These are phyloP conservation scores for Protea cynaroides DNA, from an alignment of 164 flowering plant species.

Conservation along the genomic window DNA sequence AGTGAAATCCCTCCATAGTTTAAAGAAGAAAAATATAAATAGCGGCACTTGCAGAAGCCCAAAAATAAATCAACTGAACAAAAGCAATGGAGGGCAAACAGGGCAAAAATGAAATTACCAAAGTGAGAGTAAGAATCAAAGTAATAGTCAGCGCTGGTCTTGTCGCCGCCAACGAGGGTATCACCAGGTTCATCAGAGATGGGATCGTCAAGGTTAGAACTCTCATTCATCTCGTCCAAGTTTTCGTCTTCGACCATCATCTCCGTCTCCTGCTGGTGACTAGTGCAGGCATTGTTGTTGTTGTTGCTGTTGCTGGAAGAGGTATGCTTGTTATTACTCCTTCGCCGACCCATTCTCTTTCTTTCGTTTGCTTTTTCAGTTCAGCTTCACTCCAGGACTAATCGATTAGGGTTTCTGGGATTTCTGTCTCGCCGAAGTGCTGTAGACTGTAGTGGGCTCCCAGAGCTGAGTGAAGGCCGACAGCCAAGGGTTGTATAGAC, in stretches of 20 bases:
- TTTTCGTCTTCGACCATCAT: constrained; percentile 25
- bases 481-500: too few relatives aligned
- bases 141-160: constrained; percentile 97
- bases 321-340: constrained; percentile 17
- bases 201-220: constrained; percentile 40
- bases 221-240: constrained; percentile 23
- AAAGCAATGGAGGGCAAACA: not conserved
- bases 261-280: constrained; percentile 20
- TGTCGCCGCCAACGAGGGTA: constrained; percentile 36
- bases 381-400: not conserved
- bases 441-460: not conserved
- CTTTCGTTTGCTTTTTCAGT: too few relatives aligned
- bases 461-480: not conserved
- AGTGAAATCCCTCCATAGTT: constrained; percentile 2
- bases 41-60: not conserved
- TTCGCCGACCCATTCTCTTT: constrained; percentile 34
- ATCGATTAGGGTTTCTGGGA: constrained; percentile 30
- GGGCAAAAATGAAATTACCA: constrained; percentile 36
- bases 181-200: constrained; percentile 32
- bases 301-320: constrained; percentile 15
- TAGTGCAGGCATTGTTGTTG: constrained; percentile 2
- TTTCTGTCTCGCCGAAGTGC: too few relatives aligned
- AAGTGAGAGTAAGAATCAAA: constrained; percentile 99
- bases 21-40: not conserved
- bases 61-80: not conserved